Evolutionary conservation across 2,329 filamentous ascomycete genomes (phyloP), one percentile per base, ranked within the genome.

Genomic region (Cryoendolithus antarcticus): DNA sequence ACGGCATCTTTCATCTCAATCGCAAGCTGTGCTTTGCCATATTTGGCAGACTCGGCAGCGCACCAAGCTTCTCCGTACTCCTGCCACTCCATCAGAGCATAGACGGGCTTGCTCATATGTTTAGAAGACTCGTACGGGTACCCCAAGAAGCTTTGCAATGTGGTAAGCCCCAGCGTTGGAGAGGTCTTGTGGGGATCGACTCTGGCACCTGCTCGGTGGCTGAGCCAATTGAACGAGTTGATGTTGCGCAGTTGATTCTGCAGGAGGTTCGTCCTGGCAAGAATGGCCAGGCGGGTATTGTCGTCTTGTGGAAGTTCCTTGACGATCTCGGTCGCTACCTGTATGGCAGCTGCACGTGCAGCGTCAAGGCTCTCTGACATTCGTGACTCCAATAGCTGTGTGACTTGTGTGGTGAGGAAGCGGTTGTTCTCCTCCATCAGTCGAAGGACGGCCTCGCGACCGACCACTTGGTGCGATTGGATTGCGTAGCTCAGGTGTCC

Each of bases 41-140:
- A 67, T 7, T 46, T 40, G 9, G 34, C 8, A 53, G 66, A 70
- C 37, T 58, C 55, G 7, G 65, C 60, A 4, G 80, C 77, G 58
- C 89, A 96, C 82, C 86, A 96, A 60, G 86, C 93, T 44, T 96
- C 83, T 12, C 82, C 84, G 28, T 80, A 72, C 35, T 93, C 83
- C 7, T 77, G 66, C 86, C 88, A 94, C 3, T 67, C 62, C 2
- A 62, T 56, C 2, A 94, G 67, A 1, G 82, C 85, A 0, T 67
- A 59, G 38, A 42, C 49, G 41, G 41, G 50, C 27, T 24, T 31
- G 32, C 12, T 10, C 35, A 27, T 19, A 10, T 19, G 29, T 21
- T 41, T 40, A 36, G 35, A 41, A 9, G 30, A 15, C 2, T 29
- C 21, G 21, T 32, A 30, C 11, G 39, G 35, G 30, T 34, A 44